phyloP scores from a whole-genome alignment of 2,329 filamentous ascomycete genomes.

The Xylariaceae sp. region DNA sequence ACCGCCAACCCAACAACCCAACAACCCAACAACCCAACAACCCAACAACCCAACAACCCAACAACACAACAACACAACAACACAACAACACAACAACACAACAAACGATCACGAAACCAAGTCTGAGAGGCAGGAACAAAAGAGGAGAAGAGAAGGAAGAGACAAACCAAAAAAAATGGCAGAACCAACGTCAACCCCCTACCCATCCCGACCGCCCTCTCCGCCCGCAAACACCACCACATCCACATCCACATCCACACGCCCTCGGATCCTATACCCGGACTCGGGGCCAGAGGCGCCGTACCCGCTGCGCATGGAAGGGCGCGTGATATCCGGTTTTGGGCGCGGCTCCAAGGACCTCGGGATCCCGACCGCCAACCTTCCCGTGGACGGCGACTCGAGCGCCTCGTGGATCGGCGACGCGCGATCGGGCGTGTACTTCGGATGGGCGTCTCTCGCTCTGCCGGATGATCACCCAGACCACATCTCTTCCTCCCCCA shows the following conservation, averaged over 20 bases:
- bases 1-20: no score
- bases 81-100: no score
- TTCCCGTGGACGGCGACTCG: slow-evolving; percentile 65
- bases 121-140: background rate
- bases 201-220: no score
- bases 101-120: background rate
- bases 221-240: no score
- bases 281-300: slow-evolving; percentile 68
- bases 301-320: slow-evolving; percentile 78
- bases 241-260: slow-evolving; percentile 27
- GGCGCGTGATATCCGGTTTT: slow-evolving; percentile 87
- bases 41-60: no score
- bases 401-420: slow-evolving; percentile 55
- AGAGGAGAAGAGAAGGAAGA: background rate
- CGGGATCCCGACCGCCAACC: slow-evolving; percentile 94
- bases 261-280: slow-evolving; percentile 67
- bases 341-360: slow-evolving; percentile 94
- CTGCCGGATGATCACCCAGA: slow-evolving; percentile 47
- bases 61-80: no score
- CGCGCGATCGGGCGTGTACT: slow-evolving; percentile 80
- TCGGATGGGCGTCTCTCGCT: slow-evolving; percentile 77
- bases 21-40: no score
- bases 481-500: slow-evolving; percentile 21
- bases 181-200: slow-evolving; percentile 7
- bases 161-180: slow-evolving; percentile 8